Base-by-base conservation (phyloP, 495 filamentous ascomycete species). In the Letharia columbiana region DNA sequence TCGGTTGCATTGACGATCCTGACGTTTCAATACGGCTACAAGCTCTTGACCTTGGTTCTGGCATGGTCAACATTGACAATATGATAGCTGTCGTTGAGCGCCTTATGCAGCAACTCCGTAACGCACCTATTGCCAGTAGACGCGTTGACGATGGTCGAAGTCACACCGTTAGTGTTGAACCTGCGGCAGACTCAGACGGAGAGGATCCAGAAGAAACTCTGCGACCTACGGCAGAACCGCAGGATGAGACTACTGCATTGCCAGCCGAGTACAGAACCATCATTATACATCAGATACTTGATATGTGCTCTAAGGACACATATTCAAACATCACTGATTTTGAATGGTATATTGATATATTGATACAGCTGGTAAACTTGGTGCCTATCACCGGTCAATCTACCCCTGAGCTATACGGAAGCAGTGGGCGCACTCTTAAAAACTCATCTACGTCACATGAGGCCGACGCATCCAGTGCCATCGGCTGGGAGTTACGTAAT, bases 11-110 rank as follows among this genome's bases (percentile, higher is more conserved):
- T 69, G 95, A 98, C 68, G 96, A 96, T 76, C 77, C 88, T 8
- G 94, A 98, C 73, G 91, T 98, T 52, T 93, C 93, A n/a, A 98
- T 98, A 67, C 87, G 94, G 62, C 85, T 95, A 68, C 89, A 96
- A 70, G 92, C 95, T 11, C 81, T 98, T 13, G 92, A 98, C 69
- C 82, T 98, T 35, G 90, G 90, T 7, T 88, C 92, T 33, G 90
- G 89, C 40, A 97, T 98, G 90, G 91, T 96, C 67, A 91, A 84
- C 70, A 85, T 81, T 60, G 91, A 95, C 60, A 96, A 90, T 67
- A 73, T 98, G 9, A 81, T 88, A 37, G 80, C 80, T n/a, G 88
- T 97, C 31, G 91, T 98, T 33, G 87, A 90, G 52, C 90, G 90
- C 18, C 79, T 98, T 33, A 87, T 98, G 78, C 82, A 83, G 60